These are phyloP conservation scores for Azolla pinnata DNA, from an alignment of 75 land plant species.

Conservation along the genomic window DNA sequence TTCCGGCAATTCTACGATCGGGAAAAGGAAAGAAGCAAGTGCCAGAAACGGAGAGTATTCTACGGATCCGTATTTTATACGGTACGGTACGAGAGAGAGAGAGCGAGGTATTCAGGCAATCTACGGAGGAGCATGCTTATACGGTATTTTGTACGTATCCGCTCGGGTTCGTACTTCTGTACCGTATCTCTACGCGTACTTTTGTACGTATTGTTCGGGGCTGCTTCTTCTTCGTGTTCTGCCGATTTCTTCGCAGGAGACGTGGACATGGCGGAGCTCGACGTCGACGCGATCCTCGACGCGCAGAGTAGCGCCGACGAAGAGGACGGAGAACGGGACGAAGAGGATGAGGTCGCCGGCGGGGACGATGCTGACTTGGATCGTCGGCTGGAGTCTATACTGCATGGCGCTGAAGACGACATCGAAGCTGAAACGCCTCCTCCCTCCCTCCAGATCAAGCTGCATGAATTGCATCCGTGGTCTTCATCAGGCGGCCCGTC, in stretches of 20 bases:
- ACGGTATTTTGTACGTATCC: background rate
- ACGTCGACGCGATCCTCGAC: constrained; percentile 45
- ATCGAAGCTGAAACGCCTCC: constrained; percentile 4
- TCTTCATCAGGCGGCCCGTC: background rate
- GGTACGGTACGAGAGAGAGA: too few species aligned
- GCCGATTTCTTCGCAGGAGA: background rate
- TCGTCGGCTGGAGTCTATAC: constrained; percentile 72
- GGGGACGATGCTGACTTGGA: constrained; percentile 15
- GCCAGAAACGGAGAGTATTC: too few species aligned
- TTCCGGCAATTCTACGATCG: too few species aligned
- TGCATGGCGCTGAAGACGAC: constrained; percentile 39
- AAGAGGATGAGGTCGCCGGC: background rate
- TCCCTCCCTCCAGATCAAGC: too few species aligned
- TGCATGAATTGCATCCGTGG: background rate
- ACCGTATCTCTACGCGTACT: background rate
- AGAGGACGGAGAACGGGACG: constrained; percentile 19
- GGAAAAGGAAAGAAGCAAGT: too few species aligned
- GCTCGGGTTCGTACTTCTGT: background rate
- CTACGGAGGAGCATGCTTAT: background rate
- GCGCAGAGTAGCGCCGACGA: constrained; percentile 25
- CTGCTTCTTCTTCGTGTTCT: background rate
- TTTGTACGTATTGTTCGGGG: background rate
- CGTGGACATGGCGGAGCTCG: constrained; percentile 27
- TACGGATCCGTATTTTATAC: too few species aligned
- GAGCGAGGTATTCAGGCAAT: too few species aligned